phyloP scores from a whole-genome alignment of 2,329 filamentous ascomycete genomes.

The Venturia carpophila region DNA sequence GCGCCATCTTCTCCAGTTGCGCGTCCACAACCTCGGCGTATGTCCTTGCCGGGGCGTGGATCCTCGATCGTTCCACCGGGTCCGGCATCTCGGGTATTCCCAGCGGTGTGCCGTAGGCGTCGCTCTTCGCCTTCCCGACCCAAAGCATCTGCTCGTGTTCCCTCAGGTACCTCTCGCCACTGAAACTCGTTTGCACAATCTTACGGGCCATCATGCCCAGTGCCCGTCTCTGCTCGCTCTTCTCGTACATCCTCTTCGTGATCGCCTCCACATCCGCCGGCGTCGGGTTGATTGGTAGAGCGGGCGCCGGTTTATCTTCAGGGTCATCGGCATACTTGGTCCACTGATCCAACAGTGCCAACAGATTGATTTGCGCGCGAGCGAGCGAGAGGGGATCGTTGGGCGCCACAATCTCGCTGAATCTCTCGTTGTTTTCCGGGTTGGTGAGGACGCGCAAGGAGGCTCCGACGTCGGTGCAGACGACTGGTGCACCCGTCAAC shows the following conservation, averaged over 20 bases:
- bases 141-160: conserved; percentile 50
- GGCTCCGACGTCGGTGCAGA: conserved; percentile 50
- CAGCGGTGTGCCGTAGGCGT: neutral
- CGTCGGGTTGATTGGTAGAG: conserved; percentile 43
- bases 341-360: conserved; percentile 56
- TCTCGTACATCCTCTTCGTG: conserved; percentile 53
- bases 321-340: conserved; percentile 48
- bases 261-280: conserved; percentile 46
- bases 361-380: conserved; percentile 53
- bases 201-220: conserved; percentile 51
- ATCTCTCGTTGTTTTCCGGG: conserved; percentile 40
- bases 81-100: neutral
- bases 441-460: conserved; percentile 50
- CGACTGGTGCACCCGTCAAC: conserved; percentile 48
- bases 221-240: conserved; percentile 47
- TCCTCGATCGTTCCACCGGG: neutral
- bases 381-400: conserved; percentile 55
- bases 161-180: conserved; percentile 51
- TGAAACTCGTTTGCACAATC: conserved; percentile 53
- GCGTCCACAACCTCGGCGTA: conserved; percentile 18
- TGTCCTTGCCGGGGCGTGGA: conserved; percentile 7
- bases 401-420: conserved; percentile 56
- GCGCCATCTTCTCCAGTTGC: conserved; percentile 32
- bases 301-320: conserved; percentile 31
- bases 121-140: conserved; percentile 28